These are phyloP conservation scores for Epichloe sylvatica DNA, from an alignment of 2,329 filamentous ascomycete species.

Conservation along the genomic window DNA sequence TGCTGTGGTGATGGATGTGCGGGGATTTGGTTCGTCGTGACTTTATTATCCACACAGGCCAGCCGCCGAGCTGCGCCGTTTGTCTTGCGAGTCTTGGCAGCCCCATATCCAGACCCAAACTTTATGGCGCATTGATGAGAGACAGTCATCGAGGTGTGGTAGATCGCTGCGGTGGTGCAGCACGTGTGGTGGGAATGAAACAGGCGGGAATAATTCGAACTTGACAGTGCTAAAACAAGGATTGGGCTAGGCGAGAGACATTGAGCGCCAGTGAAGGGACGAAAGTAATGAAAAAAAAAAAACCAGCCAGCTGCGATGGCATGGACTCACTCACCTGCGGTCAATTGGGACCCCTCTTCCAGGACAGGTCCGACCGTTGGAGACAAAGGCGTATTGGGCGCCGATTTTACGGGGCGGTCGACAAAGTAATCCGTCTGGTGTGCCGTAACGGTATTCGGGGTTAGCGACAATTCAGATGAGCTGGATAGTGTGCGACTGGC, in stretches of 20 bases:
- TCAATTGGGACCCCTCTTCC: conserved; percentile 1
- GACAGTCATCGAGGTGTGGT: background rate
- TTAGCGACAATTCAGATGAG: conserved; percentile 31
- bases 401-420: conserved; percentile 16
- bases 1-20: background rate
- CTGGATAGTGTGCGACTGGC: conserved; percentile 30
- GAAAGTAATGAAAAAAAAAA: background rate
- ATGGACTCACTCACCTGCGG: background rate
- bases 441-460: conserved; percentile 10
- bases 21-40: background rate
- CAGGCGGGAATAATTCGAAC: background rate
- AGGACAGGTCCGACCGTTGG: conserved; percentile 2
- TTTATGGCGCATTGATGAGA: background rate
- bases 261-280: too few species aligned
- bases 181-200: background rate
- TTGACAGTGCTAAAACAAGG: background rate
- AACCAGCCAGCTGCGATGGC: background rate
- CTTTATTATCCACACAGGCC: conserved; percentile 1
- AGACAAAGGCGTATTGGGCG: conserved; percentile 14
- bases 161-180: background rate
- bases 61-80: conserved; percentile 2
- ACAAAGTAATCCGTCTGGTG: conserved; percentile 16
- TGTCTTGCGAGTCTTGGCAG: background rate
- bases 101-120: background rate
- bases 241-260: background rate